A percentile compares a stretch with the other conserved stretches of the same genome.
phyloP scores from a whole-genome alignment of 2,329 filamentous ascomycete genomes.

The Colletotrichum liaoningense region DNA sequence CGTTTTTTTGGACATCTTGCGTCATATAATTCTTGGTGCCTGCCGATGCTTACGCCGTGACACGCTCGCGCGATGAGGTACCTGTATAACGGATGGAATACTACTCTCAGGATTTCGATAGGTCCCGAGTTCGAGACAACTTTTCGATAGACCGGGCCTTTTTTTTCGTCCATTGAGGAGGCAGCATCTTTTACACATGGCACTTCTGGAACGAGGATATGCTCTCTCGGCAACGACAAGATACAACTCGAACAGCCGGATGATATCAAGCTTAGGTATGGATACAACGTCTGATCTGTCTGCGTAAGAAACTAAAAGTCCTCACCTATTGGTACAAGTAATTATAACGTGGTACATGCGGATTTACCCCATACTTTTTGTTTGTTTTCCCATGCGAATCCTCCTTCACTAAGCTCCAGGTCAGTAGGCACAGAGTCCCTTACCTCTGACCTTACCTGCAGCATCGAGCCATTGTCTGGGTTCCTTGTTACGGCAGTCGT shows the following conservation, averaged over 20 bases:
- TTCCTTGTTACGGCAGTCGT: background rate
- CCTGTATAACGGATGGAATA: background rate
- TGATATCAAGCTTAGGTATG: constrained; percentile 12
- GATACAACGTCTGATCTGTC: background rate
- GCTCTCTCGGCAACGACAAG: background rate
- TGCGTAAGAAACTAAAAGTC: constrained; percentile 19
- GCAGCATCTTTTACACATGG: background rate
- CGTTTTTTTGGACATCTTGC: too few relatives aligned
- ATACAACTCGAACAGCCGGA: background rate
- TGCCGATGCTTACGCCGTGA: background rate
- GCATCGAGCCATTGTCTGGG: constrained; percentile 38
- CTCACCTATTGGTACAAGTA: constrained; percentile 36
- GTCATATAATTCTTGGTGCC: background rate
- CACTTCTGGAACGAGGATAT: background rate
- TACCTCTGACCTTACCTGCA: constrained; percentile 69
- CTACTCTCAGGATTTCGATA: background rate
- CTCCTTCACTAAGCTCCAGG: constrained; percentile 39
- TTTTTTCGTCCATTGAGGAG: background rate
- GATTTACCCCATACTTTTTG: constrained; percentile 11
- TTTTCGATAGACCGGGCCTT: background rate
- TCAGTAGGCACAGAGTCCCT: constrained; percentile 55
- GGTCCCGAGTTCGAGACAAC: background rate
- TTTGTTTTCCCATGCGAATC: constrained; percentile 1
- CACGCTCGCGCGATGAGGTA: background rate
- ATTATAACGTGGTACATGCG: constrained; percentile 34